These are phyloP conservation scores for Leptosphaerulina australis DNA, from an alignment of 2,329 filamentous ascomycete genomes.

Conservation along the genomic window DNA sequence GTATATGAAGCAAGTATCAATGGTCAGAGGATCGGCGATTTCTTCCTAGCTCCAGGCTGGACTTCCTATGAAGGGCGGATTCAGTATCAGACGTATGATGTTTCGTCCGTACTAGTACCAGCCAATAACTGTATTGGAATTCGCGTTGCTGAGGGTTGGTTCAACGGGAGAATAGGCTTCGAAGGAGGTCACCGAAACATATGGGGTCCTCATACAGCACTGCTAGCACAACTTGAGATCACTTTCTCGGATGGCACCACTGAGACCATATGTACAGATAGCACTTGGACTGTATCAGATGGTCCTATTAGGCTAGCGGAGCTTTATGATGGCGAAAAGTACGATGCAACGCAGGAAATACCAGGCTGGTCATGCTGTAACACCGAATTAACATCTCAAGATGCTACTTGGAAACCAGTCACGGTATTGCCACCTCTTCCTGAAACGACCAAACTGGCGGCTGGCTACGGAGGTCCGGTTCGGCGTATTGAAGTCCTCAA, in stretches of 20 bases:
- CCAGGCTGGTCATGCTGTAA: constrained; percentile 43
- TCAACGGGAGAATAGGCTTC: not conserved
- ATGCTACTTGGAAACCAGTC: not conserved
- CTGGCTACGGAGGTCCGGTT: not conserved
- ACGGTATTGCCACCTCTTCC: not conserved
- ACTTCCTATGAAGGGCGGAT: not conserved
- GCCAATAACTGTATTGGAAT: not conserved
- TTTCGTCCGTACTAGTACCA: not conserved
- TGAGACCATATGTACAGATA: not conserved
- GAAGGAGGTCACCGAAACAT: constrained; percentile 4
- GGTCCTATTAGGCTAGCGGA: constrained; percentile 34
- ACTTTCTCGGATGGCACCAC: not conserved
- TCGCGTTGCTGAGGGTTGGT: constrained; percentile 4
- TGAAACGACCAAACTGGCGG: not conserved
- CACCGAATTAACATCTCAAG: constrained; percentile 33
- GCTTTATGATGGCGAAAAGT: constrained; percentile 61
- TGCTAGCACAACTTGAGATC: not conserved
- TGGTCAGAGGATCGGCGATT: not conserved
- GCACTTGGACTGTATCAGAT: not conserved
- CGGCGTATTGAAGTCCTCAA: not conserved
- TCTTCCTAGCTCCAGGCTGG: not conserved
- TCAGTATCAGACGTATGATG: constrained; percentile 3
- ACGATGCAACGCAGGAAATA: constrained; percentile 51
- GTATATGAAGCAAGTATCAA: constrained; percentile 3
- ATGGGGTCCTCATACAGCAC: not conserved